phyloP scores from a whole-genome alignment of 1,284 basidiomycete species.

The Ceraceosorus guamensis region DNA sequence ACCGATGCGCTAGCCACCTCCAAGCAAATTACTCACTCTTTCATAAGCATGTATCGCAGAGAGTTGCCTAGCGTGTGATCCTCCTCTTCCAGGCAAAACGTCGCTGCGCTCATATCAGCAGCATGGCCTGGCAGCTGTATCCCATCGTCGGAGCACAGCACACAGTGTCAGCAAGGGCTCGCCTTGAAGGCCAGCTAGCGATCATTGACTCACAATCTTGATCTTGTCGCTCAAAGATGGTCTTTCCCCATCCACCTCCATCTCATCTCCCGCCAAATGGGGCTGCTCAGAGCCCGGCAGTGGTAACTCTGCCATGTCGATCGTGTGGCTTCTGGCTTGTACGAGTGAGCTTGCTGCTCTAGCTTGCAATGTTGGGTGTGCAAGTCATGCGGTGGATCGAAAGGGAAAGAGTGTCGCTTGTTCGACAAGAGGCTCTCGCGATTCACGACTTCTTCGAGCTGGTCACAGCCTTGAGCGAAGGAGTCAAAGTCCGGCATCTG shows the following conservation, averaged over 20 bases:
- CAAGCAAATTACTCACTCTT: slow-evolving; percentile 65
- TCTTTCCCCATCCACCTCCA: not conserved
- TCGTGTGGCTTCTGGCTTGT: too few species aligned
- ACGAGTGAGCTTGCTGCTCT: too few species aligned
- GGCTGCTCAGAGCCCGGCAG: not conserved
- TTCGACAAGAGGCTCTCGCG: too few species aligned
- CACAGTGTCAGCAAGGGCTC: not conserved
- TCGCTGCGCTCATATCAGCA: slow-evolving; percentile 77
- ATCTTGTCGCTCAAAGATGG: not conserved
- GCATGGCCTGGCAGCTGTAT: slow-evolving; percentile 59
- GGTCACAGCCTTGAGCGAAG: too few species aligned
- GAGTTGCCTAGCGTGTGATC: slow-evolving; percentile 93
- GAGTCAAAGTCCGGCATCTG: too few species aligned
- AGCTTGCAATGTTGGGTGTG: too few species aligned
- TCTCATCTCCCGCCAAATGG: not conserved
- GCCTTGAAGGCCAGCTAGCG: not conserved
- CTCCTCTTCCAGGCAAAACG: slow-evolving; percentile 86
- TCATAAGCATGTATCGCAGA: slow-evolving; percentile 96
- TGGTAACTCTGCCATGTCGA: not conserved
- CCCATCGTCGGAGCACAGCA: not conserved
- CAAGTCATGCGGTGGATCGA: too few species aligned
- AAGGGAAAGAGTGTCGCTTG: too few species aligned
- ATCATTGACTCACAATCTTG: not conserved
- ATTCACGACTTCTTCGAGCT: too few species aligned
- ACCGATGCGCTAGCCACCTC: not conserved